phyloP scores from a whole-genome alignment of 257 asterid genomes.

The Scutellaria barbata region DNA sequence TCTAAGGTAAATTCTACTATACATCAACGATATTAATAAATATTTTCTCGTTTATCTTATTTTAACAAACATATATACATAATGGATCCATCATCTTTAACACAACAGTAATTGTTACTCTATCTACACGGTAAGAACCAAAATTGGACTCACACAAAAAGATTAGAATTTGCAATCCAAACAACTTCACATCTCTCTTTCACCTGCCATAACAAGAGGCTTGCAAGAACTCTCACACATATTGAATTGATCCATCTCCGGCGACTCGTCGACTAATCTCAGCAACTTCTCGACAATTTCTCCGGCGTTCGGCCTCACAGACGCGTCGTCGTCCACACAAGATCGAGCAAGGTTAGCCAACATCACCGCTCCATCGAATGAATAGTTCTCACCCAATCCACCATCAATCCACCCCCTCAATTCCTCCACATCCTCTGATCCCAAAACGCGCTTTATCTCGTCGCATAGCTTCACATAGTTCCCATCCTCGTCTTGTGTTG shows the following conservation, averaged over 20 bases:
- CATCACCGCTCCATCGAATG: slow-evolving; percentile 60
- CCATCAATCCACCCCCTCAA: slow-evolving; percentile 76
- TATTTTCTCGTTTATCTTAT: too few relatives aligned
- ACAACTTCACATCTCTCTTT: slow-evolving; percentile 23
- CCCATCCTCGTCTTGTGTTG: slow-evolving; percentile 32
- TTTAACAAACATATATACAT: too few relatives aligned
- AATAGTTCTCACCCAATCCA: slow-evolving; percentile 68
- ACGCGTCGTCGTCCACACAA: slow-evolving; percentile 71
- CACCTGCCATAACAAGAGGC: slow-evolving; percentile 57
- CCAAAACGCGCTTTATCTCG: slow-evolving; percentile 55
- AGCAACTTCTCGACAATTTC: slow-evolving; percentile 73
- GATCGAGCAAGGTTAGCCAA: slow-evolving; percentile 74
- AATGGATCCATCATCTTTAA: not conserved
- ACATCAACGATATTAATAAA: too few relatives aligned
- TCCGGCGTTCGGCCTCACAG: slow-evolving; percentile 72
- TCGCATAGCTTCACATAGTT: slow-evolving; percentile 37
- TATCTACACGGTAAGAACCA: not conserved
- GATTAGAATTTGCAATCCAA: not conserved
- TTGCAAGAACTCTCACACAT: slow-evolving; percentile 63
- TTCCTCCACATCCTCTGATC: slow-evolving; percentile 53
- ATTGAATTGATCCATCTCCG: slow-evolving; percentile 43
- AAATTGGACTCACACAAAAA: not conserved
- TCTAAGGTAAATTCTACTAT: too few relatives aligned
- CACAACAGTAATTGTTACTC: not conserved
- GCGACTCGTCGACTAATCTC: slow-evolving; percentile 64